These are phyloP conservation scores for Neurospora terricola DNA, from an alignment of 495 filamentous ascomycete species.

Conservation along the genomic window DNA sequence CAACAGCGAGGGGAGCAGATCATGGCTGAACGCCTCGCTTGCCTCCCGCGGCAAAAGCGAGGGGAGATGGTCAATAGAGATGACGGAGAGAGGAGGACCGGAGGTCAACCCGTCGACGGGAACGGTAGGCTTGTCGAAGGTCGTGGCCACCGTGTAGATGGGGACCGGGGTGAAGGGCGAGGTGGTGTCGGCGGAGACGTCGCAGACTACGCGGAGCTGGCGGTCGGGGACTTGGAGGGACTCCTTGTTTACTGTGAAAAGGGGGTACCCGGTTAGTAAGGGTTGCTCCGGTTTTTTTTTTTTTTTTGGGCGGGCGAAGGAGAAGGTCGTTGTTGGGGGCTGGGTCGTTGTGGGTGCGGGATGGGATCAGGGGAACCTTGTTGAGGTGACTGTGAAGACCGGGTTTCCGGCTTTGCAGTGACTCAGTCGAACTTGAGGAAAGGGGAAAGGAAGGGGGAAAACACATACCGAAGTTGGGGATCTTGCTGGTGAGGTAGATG, in stretches of 20 bases:
- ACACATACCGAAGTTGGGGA: constrained; percentile 23
- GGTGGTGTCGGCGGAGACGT: constrained; percentile 64
- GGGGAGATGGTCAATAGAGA: constrained; percentile 87
- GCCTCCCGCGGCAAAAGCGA: constrained; percentile 79
- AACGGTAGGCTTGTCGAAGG: constrained; percentile 76
- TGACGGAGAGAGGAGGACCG: constrained; percentile 58
- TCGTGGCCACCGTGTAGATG: constrained; percentile 73
- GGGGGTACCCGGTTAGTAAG: background rate
- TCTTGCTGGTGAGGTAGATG: constrained; percentile 62
- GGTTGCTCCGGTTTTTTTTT: background rate
- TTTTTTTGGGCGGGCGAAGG: background rate
- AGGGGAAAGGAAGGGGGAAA: background rate
- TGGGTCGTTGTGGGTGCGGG: background rate
- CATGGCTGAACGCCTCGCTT: constrained; percentile 71
- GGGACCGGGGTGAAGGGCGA: constrained; percentile 54
- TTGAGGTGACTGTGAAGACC: background rate
- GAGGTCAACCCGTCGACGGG: constrained; percentile 49
- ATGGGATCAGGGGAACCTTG: background rate
- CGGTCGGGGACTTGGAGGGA: constrained; percentile 58
- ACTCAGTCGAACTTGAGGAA: background rate
- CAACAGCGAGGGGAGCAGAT: constrained; percentile 68
- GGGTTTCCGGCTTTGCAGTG: background rate
- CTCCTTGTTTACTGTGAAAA: constrained; percentile 55
- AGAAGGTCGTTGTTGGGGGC: background rate
- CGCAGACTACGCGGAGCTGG: constrained; percentile 76